Conservation (phyloP, 2,329 filamentous ascomycete genomes). For the Didymella pomorum region DNA sequence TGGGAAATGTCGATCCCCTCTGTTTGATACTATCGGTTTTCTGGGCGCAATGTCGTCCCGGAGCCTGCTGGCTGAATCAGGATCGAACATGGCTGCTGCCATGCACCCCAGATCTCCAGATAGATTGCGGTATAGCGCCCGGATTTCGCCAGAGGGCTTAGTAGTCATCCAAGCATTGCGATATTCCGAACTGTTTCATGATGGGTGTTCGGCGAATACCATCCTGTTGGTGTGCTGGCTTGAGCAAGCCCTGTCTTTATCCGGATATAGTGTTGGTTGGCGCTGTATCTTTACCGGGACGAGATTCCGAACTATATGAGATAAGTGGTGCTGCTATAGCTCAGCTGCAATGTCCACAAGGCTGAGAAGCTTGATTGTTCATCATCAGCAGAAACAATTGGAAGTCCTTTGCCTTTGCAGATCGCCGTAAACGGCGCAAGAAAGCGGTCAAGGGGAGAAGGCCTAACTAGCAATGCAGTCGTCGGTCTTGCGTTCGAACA, state of each 20-base stretch:
- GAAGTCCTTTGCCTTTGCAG: too few relatives aligned
- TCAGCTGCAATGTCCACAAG: too few relatives aligned
- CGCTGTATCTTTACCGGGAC: slow-evolving; percentile 3
- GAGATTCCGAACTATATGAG: slow-evolving; percentile 7
- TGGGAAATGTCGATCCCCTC: neutral
- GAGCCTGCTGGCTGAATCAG: neutral
- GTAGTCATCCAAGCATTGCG: neutral
- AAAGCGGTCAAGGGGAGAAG: too few relatives aligned
- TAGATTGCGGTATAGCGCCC: neutral
- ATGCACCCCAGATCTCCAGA: neutral
- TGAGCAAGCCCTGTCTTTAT: slow-evolving; percentile 6
- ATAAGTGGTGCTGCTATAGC: too few relatives aligned
- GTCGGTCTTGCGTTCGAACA: too few relatives aligned
- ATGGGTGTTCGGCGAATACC: slow-evolving; percentile 13
- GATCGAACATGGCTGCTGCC: neutral
- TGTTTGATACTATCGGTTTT: neutral
- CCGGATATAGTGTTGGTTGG: slow-evolving; percentile 11
- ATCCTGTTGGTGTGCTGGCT: slow-evolving; percentile 1
- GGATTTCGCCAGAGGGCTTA: neutral
- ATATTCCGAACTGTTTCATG: neutral
- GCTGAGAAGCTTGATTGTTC: too few relatives aligned
- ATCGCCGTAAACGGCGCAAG: too few relatives aligned
- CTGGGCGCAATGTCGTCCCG: neutral
- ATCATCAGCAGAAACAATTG: too few relatives aligned
- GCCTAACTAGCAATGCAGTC: too few relatives aligned